phyloP scores from a whole-genome alignment of 2,329 filamentous ascomycete genomes.

The Geosmithia morbida region DNA sequence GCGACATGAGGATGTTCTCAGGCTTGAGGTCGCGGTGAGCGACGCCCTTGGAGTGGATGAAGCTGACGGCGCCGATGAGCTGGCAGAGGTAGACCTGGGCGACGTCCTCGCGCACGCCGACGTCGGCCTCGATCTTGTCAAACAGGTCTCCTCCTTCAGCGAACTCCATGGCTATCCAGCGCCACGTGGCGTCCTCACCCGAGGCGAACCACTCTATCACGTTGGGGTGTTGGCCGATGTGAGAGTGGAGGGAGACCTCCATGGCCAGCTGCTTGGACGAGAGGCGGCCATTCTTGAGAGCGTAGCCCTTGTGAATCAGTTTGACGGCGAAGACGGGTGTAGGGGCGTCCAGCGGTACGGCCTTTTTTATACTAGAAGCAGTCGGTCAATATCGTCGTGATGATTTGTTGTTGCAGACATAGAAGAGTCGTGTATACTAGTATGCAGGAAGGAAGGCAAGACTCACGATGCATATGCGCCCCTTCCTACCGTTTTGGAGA shows the following conservation, averaged over 20 bases:
- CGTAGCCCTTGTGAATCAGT: constrained; percentile 96
- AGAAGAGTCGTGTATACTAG: constrained; percentile 5
- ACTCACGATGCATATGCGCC: constrained; percentile 92
- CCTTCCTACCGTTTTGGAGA: constrained; percentile 92
- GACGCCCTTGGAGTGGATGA: constrained; percentile 92
- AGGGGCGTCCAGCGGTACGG: constrained; percentile 53
- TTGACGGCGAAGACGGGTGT: constrained; percentile 89
- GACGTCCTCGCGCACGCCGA: constrained; percentile 86
- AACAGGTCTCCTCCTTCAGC: constrained; percentile 93
- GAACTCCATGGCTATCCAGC: constrained; percentile 97
- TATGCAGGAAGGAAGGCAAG: constrained; percentile 4
- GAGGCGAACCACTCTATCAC: constrained; percentile 86
- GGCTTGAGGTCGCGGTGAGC: constrained; percentile 87
- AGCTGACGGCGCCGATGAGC: constrained; percentile 77
- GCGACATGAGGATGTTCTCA: constrained; percentile 85
- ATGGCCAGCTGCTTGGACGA: constrained; percentile 80
- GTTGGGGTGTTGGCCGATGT: constrained; percentile 80
- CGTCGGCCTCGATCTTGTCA: constrained; percentile 98
- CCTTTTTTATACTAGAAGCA: constrained; percentile 81
- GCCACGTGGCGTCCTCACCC: constrained; percentile 75
- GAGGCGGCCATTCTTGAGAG: constrained; percentile 75
- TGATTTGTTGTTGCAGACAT: background rate
- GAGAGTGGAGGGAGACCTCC: constrained; percentile 81
- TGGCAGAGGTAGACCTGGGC: constrained; percentile 95
- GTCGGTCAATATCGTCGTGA: no score